Evolutionary conservation across 1,284 basidiomycete genomes (phyloP).

Genomic region (Apiotrichum domesticum): DNA sequence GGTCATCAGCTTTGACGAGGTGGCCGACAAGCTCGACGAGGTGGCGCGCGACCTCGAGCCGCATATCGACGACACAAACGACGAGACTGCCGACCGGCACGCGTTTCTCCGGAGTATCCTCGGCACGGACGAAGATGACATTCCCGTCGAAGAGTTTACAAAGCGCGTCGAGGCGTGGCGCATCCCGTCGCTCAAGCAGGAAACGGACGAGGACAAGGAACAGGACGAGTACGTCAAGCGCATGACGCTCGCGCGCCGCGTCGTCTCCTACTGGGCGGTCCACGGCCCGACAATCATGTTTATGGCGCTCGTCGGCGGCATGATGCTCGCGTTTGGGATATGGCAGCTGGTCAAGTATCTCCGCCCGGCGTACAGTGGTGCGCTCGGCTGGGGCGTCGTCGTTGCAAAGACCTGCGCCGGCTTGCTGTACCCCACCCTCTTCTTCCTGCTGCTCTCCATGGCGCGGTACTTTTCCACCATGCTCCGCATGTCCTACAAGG

Average conservation of each 20-base stretch:
- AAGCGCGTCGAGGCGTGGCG: constrained; percentile 20
- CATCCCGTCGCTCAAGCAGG: constrained; percentile 25
- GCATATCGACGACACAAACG: not conserved
- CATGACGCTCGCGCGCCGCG: constrained; percentile 10
- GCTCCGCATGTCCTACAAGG: constrained; percentile 20
- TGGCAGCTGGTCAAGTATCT: constrained; percentile 32
- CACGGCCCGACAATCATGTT: constrained; percentile 27
- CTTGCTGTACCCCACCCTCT: constrained; percentile 25
- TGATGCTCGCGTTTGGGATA: constrained; percentile 22
- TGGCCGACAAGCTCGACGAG: constrained; percentile 24
- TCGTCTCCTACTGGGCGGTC: constrained; percentile 24
- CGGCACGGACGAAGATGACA: constrained; percentile 11
- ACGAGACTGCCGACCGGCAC: constrained; percentile 16
- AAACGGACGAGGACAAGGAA: constrained; percentile 9
- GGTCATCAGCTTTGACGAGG: constrained; percentile 19
- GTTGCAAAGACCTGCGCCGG: constrained; percentile 29
- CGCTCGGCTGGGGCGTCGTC: constrained; percentile 31
- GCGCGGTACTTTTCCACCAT: constrained; percentile 26
- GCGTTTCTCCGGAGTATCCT: constrained; percentile 23
- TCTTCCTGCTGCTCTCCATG: constrained; percentile 30
- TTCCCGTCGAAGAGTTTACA: constrained; percentile 19
- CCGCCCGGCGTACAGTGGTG: constrained; percentile 19
- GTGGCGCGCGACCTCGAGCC: constrained; percentile 23
- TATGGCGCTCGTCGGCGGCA: constrained; percentile 18
- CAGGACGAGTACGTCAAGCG: constrained; percentile 15